Evolutionary conservation across 805 yeast species (phyloP), one percentile per base, ranked within the genome.

Genomic region (Metschnikowia corniflorae): DNA sequence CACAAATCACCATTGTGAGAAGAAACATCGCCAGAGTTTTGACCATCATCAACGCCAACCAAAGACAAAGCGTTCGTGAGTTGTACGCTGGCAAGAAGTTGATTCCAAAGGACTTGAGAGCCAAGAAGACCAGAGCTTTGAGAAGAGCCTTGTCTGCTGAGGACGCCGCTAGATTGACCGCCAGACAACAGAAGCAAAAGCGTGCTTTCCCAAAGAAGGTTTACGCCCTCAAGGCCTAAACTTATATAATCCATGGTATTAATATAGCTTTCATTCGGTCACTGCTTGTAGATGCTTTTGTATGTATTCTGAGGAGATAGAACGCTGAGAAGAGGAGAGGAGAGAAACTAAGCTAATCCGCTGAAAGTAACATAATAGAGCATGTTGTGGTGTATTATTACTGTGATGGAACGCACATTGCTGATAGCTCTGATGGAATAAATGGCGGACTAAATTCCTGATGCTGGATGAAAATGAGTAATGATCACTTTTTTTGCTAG

Each of bases 51-150:
- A 89, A 86, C 89, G 80, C 82, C 63, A 86, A 84, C 78, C 96
- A 88, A 77, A 88, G 98, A 78, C 88, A 83, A 57, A 80, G 82
- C 60, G 96, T 87, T 68, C 86, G 86, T 75, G 93, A 83, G 67
- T 83, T 86, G 80, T 89, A 89, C 91, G 79, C 80, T 57, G 93
- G 88, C 71, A 83, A 86, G 82, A 89, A 87, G 77, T 85, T 80
- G 82, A 78, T 80, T 71, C 97, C 98, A 79, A 89, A 91, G 80
- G 97, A 89, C 71, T 81, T 93, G 77, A 91, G 97, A 79, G 95
- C 88, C 61, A 93, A 93, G 91, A 86, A 93, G 85, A 93, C 99
- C 75, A 91, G 97, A 83, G 97, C 98, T 72, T 75, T 91, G 75
- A 91, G 98, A 86, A 86, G 97, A 81, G 80, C 82, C 68, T 80